phyloP scores from a whole-genome alignment of 345 rosid genomes.

The Diplotaxis tenuifolia region DNA sequence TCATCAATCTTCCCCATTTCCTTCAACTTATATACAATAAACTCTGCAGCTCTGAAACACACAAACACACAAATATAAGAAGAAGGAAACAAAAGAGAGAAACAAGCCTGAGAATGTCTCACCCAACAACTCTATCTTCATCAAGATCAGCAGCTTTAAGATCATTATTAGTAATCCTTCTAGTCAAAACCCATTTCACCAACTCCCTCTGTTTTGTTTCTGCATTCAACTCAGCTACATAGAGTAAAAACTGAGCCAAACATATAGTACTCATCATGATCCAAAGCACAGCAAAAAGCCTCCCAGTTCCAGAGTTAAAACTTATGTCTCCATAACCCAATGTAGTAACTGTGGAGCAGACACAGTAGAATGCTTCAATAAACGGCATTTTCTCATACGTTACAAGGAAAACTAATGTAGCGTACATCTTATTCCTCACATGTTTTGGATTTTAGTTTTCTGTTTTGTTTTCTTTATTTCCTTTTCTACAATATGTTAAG shows the following conservation, averaged over 20 bases:
- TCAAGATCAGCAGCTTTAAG: slow-evolving; percentile 79
- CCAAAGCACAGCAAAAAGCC: slow-evolving; percentile 68
- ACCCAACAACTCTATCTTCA: slow-evolving; percentile 63
- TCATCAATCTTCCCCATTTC: slow-evolving; percentile 40
- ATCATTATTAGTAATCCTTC: slow-evolving; percentile 50
- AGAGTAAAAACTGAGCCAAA: slow-evolving; percentile 65
- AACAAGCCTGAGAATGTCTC: slow-evolving; percentile 22
- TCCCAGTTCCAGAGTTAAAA: slow-evolving; percentile 58
- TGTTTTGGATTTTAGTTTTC: too few relatives aligned
- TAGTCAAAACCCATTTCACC: slow-evolving; percentile 62
- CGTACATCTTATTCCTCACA: too few relatives aligned
- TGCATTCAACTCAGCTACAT: slow-evolving; percentile 59
- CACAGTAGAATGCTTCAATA: slow-evolving; percentile 73
- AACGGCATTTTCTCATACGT: slow-evolving; percentile 47
- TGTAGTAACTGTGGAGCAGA: slow-evolving; percentile 77
- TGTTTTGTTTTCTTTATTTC: too few relatives aligned
- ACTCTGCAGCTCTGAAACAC: slow-evolving; percentile 46
- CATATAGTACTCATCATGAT: slow-evolving; percentile 58
- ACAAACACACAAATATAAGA: background rate
- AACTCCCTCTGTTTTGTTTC: slow-evolving; percentile 57
- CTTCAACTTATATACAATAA: slow-evolving; percentile 59
- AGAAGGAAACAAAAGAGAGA: background rate
- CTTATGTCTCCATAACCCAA: slow-evolving; percentile 85
- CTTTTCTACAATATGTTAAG: too few relatives aligned
- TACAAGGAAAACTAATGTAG: slow-evolving; percentile 45